These are phyloP conservation scores for Acacia concinna DNA, from an alignment of 331 rosid genomes.

Conservation along the genomic window DNA sequence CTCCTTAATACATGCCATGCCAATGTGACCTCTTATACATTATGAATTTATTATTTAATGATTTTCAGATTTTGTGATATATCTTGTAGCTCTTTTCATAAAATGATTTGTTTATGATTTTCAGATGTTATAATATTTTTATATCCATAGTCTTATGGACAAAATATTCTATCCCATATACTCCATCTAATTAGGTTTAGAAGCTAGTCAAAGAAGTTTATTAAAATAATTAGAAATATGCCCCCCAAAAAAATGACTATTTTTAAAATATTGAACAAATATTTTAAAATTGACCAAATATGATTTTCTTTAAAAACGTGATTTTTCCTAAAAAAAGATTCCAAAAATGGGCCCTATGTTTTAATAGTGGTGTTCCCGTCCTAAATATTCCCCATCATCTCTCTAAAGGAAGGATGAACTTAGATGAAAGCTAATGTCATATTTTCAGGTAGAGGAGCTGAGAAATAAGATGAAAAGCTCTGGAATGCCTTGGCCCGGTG, in stretches of 20 bases:
- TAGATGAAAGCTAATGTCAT: slow-evolving; percentile 30
- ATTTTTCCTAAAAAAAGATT: background rate
- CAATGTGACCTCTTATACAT: background rate
- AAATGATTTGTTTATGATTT: background rate
- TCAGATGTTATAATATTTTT: background rate
- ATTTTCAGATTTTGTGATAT: background rate
- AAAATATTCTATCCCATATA: background rate
- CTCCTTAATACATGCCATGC: background rate
- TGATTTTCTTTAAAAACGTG: background rate
- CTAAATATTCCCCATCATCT: background rate
- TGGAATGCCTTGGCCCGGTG: slow-evolving; percentile 99
- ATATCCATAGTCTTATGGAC: background rate
- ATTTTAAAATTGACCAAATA: background rate
- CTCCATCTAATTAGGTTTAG: background rate
- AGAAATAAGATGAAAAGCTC: slow-evolving; percentile 77
- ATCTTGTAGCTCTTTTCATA: background rate
- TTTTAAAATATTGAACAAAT: background rate
- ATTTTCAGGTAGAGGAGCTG: slow-evolving; percentile 80
- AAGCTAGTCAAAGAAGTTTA: background rate
- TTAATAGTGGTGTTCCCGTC: background rate
- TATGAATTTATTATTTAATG: background rate
- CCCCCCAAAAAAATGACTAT: background rate
- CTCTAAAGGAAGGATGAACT: slow-evolving; percentile 17
- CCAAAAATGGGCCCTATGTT: background rate
- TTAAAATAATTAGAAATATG: background rate